Conservation (phyloP, 352 stramenopile species). For the Pythium sukuiense region DNA sequence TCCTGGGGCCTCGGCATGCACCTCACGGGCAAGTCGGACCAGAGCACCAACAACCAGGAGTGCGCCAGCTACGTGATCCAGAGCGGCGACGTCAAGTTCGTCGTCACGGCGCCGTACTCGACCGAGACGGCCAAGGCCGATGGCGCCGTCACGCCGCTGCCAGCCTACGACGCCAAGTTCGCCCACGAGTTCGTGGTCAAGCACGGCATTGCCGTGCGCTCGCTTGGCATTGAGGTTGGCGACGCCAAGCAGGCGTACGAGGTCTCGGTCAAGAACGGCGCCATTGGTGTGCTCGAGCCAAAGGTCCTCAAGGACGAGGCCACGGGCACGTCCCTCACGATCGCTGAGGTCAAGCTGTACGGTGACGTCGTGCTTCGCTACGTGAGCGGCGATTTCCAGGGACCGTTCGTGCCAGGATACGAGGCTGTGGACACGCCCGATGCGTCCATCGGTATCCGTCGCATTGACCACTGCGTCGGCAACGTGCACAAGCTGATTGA, state of each 20-base stretch:
- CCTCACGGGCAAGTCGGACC: conserved; percentile 79
- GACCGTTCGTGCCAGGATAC: conserved; percentile 82
- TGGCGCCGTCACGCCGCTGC: conserved; percentile 48
- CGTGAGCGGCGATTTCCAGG: conserved; percentile 75
- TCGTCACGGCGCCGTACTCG: conserved; percentile 90
- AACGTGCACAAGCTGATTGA: conserved; percentile 91
- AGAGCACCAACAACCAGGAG: conserved; percentile 86
- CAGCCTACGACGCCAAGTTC: conserved; percentile 63
- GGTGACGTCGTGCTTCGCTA: conserved; percentile 88
- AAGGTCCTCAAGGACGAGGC: conserved; percentile 57
- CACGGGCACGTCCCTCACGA: conserved; percentile 48
- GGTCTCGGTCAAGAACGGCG: conserved; percentile 74
- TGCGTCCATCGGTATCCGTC: conserved; percentile 76
- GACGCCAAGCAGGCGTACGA: conserved; percentile 81
- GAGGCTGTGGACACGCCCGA: conserved; percentile 49
- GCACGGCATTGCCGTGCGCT: conserved; percentile 79
- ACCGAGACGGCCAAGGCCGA: conserved; percentile 60
- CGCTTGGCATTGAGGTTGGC: conserved; percentile 79
- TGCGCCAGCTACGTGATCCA: conserved; percentile 87
- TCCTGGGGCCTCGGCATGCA: conserved; percentile 82
- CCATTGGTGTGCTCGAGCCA: conserved; percentile 49
- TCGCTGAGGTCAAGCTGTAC: conserved; percentile 88
- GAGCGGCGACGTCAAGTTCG: conserved; percentile 77
- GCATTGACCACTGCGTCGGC: conserved; percentile 88
- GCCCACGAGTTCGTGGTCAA: conserved; percentile 80